Base-by-base conservation (phyloP, 1,284 basidiomycete species). In the Ganoderma sinense region DNA sequence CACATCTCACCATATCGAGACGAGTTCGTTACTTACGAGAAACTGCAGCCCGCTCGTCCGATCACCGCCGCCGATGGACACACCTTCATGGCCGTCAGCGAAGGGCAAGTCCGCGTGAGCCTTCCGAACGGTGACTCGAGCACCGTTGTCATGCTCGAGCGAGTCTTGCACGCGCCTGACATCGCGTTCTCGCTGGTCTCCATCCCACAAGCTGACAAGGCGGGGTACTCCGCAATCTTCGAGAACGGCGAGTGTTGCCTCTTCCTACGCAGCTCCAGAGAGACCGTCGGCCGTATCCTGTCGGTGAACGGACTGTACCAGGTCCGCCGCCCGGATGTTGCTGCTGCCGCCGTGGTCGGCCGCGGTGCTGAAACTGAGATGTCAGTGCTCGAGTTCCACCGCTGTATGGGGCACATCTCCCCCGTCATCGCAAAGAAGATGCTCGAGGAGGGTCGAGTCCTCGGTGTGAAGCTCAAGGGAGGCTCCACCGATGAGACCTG, bases 151-250 rank as follows among this genome's bases (percentile, higher is more conserved):
- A 77, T 69, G 14, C 74, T 83, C 29, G 70, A 72, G 36, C 74
- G 80, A 45, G 79, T 82, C 26, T 76, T 81, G 48, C 81, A 84
- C 61, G 76, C 78, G 36, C 81, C 82, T 10, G 67, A 75, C 18
- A 79, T 83, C 67, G 76, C 77, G 11, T 79, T 76, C 68, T 82
- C 78, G 16, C 80, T 84, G 11, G 71, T 84, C 14, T 83, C 79
- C 0, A 74, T 81, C 29, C 62, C 73, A 23, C 72, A 70, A 33
- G 71, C 83, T 8, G 75, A 80, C 64, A 41, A 72, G 31, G 70
- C 76, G 11, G 72, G 78, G 8, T 81, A 65, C 69, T 56, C 69
- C 7, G 64, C 78, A 29, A 45, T 62, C 29, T 75, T 80, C 43
- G 61, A 74, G 16, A 68, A 73, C 39, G 75, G 75, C 26, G 64